Base-by-base conservation (phyloP, 2,329 filamentous ascomycete species). In the Sclerotinia subarctica region DNA sequence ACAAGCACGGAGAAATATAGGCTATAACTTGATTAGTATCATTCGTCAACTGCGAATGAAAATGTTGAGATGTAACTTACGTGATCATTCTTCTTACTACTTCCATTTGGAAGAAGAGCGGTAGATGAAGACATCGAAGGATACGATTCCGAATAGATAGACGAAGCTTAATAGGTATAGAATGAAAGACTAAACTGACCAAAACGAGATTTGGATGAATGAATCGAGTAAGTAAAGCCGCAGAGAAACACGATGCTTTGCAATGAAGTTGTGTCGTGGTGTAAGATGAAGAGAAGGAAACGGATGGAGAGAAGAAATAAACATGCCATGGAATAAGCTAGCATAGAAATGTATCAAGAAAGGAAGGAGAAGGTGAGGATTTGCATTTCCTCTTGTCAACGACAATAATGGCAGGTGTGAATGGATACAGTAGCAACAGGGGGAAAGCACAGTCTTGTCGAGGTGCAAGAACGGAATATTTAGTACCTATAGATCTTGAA, bases 1-100 rank as follows among this genome's bases (percentile, higher is more conserved):
- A 70, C 76, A 78, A 63, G 76, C 73, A 32, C 76, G 75, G 47
- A 77, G 72, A 58, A 77, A 78, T 73, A 78, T 77, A 47, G 77
- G 72, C 71, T 77, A 52, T 10, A 38, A 46, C 6, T 46, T 47
- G 32, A 35, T 32, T 32, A 44, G 57, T 13, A n/a, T 35, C 3
- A 11, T 2, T 21, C 5, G 13, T 15, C 17, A 5, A 51, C 4
- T 38, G 17, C 5, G 32, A 26, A 13, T 42, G 29, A 21, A 26
- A 42, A 21, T 1, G 21, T 46, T 44, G 3, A 3, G 57, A 67
- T 24, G 24, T 21, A 13, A 69, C 73, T 44, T 73, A 74, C 74
- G 60, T 76, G 74, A 57, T 73, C 72, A 70, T 73, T 70, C 68
- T 74, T 71, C 66, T 71, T 74, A 35, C 63, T 69, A 42, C 70